Conservation (phyloP, 208 protist genomes). For the Entamoeba invadens region DNA sequence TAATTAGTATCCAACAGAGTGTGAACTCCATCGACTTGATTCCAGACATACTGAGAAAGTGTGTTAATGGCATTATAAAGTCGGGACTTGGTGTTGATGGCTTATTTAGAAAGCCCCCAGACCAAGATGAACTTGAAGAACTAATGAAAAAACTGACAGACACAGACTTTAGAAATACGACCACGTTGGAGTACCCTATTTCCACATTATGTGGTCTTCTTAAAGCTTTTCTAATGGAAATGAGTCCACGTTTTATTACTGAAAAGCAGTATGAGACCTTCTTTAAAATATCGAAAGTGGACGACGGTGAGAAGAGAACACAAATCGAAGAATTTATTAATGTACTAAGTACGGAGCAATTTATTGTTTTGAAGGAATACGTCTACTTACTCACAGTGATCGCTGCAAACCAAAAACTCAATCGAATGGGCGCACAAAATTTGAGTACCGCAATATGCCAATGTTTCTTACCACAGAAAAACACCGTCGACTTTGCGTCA, state of each 20-base stretch:
- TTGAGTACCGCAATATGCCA: not conserved
- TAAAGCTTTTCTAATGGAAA: not conserved
- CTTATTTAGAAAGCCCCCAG: not conserved
- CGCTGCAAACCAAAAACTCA: not conserved
- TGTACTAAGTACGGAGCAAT: not conserved
- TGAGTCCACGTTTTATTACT: not conserved
- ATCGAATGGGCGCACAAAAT: not conserved
- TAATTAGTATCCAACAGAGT: not conserved
- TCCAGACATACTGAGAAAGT: not conserved
- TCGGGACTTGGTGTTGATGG: not conserved
- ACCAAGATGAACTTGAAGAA: not conserved
- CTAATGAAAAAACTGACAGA: not conserved
- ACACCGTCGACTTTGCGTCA: not conserved
- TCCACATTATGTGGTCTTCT: not conserved
- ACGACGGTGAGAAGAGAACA: not conserved
- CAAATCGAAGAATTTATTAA: not conserved
- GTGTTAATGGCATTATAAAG: not conserved
- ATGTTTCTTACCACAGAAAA: not conserved
- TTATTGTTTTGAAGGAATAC: not conserved
- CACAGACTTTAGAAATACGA: not conserved
- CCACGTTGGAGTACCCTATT: not conserved
- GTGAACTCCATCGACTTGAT: not conserved
- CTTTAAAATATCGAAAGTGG: not conserved
- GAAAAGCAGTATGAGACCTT: not conserved
- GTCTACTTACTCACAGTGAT: not conserved